Evolutionary conservation across 2,329 filamentous ascomycete species (phyloP), one percentile per base, ranked within the genome.

Genomic region (Gyromitra esculenta): DNA sequence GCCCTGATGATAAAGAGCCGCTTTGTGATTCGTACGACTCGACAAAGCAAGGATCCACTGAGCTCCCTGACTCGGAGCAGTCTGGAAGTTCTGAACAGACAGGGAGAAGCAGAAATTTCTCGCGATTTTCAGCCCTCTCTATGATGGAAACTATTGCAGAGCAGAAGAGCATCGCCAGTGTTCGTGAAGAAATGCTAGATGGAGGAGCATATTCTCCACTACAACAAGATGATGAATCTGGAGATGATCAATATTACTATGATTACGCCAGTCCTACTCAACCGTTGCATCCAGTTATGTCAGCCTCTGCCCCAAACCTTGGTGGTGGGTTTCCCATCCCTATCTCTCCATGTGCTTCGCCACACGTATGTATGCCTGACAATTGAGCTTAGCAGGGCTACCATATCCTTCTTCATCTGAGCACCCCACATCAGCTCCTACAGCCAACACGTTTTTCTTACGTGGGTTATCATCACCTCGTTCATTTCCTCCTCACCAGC

Each of bases 371-470:
- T 54, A 59, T 39, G 41, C 48, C 57, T 56, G 13, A 72, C 39
- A 54, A 74, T 25, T 35, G 13, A 18, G n/a, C 11, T 48, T 25
- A 9, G 64, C 50, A 75, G 62, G 64, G 35, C 45, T 65, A 93
- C 83, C 91, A 94, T 83, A 94, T 91, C 5, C 92, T 91, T 18
- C 92, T 94, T 81, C 92, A 94, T 81, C 87, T 94, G 66, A 93
- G 94, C 83, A 92, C 91, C 0, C 87, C 88, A 37, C 89, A 92
- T 1, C 92, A 94, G 64, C 77, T 21, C 78, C 73, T 56, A 25
- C 65, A 62, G 60, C 72, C 13, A 75, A 69, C 43, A 70, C 68
- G 15, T 79, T 77, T 45, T 79, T 79, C 57, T 75, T 75, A 7
- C 77, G 72, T 35, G 69, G 73, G 7, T 21, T 73, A 54, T 41